phyloP scores from a whole-genome alignment of 805 yeast genomes.

The Hanseniaspora mollemarum region DNA sequence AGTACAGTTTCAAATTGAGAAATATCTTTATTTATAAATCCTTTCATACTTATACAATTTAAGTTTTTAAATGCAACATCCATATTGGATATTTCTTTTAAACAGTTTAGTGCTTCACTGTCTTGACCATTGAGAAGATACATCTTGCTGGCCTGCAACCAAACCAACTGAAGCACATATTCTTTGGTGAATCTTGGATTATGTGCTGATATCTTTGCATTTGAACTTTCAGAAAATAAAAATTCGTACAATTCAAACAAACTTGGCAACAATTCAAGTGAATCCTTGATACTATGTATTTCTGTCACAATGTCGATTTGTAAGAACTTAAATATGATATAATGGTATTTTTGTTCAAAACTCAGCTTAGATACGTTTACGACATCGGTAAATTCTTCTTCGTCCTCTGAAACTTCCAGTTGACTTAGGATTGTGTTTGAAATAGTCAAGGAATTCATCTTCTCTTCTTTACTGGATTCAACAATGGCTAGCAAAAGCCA shows the following conservation, averaged over 20 bases:
- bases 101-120: slow-evolving; percentile 57
- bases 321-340: slow-evolving; percentile 61
- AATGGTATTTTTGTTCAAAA: slow-evolving; percentile 34
- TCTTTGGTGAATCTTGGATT: slow-evolving; percentile 25
- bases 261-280: slow-evolving; percentile 55
- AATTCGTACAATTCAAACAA: slow-evolving; percentile 48
- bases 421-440: slow-evolving; percentile 42
- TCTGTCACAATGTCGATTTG: slow-evolving; percentile 60
- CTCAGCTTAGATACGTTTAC: slow-evolving; percentile 14
- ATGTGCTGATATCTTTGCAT: slow-evolving; percentile 18
- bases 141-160: slow-evolving; percentile 64
- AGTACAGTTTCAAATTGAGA: slow-evolving; percentile 56
- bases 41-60: slow-evolving; percentile 24
- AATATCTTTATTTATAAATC: slow-evolving; percentile 35
- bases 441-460: slow-evolving; percentile 44
- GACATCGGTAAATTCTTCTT: background rate
- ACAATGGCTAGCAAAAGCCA: slow-evolving; percentile 59
- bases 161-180: slow-evolving; percentile 45
- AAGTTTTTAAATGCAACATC: slow-evolving; percentile 35
- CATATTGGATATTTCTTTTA: slow-evolving; percentile 55
- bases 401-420: slow-evolving; percentile 28
- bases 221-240: slow-evolving; percentile 31
- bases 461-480: slow-evolving; percentile 50
- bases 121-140: slow-evolving; percentile 44
- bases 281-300: slow-evolving; percentile 44